Conservation (phyloP, 768 basidiomycete species). For the Artomyces pyxidatus region DNA sequence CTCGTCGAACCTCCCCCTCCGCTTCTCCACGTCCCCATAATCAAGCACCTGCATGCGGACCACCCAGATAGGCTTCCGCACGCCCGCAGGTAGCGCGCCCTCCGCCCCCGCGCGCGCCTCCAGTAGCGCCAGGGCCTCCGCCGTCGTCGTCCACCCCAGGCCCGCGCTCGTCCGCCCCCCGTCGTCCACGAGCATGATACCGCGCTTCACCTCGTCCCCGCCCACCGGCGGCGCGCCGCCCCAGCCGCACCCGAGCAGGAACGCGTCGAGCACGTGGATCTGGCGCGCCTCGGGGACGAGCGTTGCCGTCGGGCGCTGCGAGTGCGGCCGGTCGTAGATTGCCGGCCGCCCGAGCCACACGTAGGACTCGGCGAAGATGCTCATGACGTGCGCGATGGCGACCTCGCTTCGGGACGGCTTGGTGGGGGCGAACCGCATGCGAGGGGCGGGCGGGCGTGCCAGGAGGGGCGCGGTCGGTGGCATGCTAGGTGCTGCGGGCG, state of each 20-base stretch:
- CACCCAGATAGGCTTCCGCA: constrained; percentile 14
- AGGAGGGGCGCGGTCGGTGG: background rate
- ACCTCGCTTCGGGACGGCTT: constrained; percentile 14
- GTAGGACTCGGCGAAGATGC: background rate
- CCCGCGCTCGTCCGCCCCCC: background rate
- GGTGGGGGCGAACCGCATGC: background rate
- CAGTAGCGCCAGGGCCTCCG: constrained; percentile 2
- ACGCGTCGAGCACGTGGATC: constrained; percentile 36
- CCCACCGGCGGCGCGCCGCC: background rate
- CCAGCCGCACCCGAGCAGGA: constrained; percentile 44
- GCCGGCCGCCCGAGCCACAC: constrained; percentile 16
- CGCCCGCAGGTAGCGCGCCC: background rate
- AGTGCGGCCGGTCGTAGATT: constrained; percentile 17
- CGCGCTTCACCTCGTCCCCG: constrained; percentile 14
- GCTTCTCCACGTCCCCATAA: constrained; percentile 10
- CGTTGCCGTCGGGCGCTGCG: constrained; percentile 22
- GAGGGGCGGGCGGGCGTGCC: too few species aligned
- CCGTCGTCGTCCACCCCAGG: constrained; percentile 4
- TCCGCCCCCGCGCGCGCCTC: background rate
- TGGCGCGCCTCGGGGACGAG: constrained; percentile 26
- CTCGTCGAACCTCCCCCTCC: background rate
- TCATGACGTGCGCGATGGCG: background rate
- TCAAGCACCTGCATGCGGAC: constrained; percentile 15
- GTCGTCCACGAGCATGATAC: constrained; percentile 22
- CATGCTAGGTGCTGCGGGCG: background rate